phyloP scores from a whole-genome alignment of 2,329 filamentous ascomycete species.

The Sporothrix inflata region DNA sequence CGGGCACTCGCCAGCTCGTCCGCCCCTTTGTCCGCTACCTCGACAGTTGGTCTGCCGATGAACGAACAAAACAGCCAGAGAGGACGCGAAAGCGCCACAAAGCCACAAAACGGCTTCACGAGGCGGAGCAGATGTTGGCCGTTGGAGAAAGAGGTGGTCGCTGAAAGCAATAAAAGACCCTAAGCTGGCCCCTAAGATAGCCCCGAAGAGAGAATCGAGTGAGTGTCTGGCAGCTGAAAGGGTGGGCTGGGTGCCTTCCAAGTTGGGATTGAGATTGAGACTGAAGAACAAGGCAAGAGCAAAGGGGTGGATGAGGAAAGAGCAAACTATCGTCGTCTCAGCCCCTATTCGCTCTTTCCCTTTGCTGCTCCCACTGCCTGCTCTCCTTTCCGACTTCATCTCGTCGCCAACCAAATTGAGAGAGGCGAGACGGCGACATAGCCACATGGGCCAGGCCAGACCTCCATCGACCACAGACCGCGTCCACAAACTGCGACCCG shows the following conservation, averaged over 20 bases:
- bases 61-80: background rate
- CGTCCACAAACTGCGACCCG: background rate
- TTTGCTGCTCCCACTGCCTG: background rate
- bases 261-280: background rate
- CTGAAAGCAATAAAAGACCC: no score
- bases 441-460: conserved; percentile 12
- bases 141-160: background rate
- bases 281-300: background rate
- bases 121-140: background rate
- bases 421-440: background rate
- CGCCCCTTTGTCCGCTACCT: background rate
- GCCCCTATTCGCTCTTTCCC: conserved; percentile 1
- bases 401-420: background rate
- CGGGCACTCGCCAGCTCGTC: background rate
- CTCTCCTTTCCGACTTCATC: background rate
- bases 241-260: background rate
- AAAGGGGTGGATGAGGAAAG: background rate
- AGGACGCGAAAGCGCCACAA: background rate
- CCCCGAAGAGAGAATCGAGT: background rate
- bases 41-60: background rate
- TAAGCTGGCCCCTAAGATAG: no score
- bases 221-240: background rate
- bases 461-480: background rate
- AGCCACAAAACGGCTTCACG: background rate
- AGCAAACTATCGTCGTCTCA: background rate